phyloP scores from a whole-genome alignment of 306 rosid genomes.

The barrel medic (Medicago truncatula) region MtrunA17r5.0-ANR NC_053043.1:2551501-2552000 shows the following conservation, averaged over 20 bases:
- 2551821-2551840: not conserved
- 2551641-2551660: not conserved
- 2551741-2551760: not conserved
- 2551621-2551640: not conserved
- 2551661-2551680: constrained; percentile 11
- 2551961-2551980: not conserved
- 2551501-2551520: not conserved
- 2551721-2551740: constrained; percentile 14
- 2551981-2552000: not conserved
- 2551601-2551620: constrained; percentile 18
- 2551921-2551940: not conserved
- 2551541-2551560: not conserved
- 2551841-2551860: constrained; percentile 14
- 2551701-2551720: not conserved
- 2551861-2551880: not conserved
- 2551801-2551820: constrained; percentile 45
- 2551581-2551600: not conserved
- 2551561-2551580: not conserved
- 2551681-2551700: not conserved
- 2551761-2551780: constrained; percentile 7
- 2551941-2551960: not conserved
- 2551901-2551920: constrained; percentile 10
- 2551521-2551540: not conserved
- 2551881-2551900: constrained; percentile 34
- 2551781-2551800: constrained; percentile 59